Conservation (phyloP, 345 rosid species). For the Iberis pinnata region DNA sequence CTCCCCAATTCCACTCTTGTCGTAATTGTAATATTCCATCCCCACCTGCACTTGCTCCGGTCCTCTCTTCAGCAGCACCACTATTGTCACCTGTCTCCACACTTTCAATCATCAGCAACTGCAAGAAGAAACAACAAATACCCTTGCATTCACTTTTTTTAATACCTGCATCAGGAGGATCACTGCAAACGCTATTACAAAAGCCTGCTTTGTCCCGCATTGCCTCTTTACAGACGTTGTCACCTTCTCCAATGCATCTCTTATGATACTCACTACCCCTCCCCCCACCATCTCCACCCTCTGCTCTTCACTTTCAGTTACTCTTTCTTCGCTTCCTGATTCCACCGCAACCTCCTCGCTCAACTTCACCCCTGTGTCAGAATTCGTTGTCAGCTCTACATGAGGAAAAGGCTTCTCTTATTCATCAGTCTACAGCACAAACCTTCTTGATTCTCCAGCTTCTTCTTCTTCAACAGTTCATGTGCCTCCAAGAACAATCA, state of each 20-base stretch:
- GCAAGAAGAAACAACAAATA: background rate
- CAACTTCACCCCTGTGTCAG: slow-evolving; percentile 28
- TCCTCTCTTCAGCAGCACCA: slow-evolving; percentile 55
- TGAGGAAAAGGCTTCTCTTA: slow-evolving; percentile 1
- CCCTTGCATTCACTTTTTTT: background rate
- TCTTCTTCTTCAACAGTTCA: slow-evolving; percentile 58
- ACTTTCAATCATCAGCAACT: background rate
- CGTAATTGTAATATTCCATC: slow-evolving; percentile 27
- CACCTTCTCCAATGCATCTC: slow-evolving; percentile 35
- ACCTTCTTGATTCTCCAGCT: slow-evolving; percentile 45
- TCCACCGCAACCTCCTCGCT: slow-evolving; percentile 28
- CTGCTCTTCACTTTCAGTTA: slow-evolving; percentile 23
- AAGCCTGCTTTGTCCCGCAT: slow-evolving; percentile 46
- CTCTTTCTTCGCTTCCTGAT: slow-evolving; percentile 34
- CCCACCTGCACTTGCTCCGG: slow-evolving; percentile 44
- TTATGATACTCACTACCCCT: slow-evolving; percentile 23
- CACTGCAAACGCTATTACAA: slow-evolving; percentile 55
- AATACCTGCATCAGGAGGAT: slow-evolving; percentile 85
- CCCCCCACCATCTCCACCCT: slow-evolving; percentile 26
- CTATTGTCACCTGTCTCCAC: slow-evolving; percentile 62
- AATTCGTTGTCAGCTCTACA: slow-evolving; percentile 14
- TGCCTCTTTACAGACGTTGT: slow-evolving; percentile 42
- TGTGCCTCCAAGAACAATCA: slow-evolving; percentile 52
- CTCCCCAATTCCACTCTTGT: slow-evolving; percentile 37
- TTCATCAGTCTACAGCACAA: slow-evolving; percentile 8